phyloP scores from a whole-genome alignment of 2,329 filamentous ascomycete species.

The Daldinia eschscholtzii region DNA sequence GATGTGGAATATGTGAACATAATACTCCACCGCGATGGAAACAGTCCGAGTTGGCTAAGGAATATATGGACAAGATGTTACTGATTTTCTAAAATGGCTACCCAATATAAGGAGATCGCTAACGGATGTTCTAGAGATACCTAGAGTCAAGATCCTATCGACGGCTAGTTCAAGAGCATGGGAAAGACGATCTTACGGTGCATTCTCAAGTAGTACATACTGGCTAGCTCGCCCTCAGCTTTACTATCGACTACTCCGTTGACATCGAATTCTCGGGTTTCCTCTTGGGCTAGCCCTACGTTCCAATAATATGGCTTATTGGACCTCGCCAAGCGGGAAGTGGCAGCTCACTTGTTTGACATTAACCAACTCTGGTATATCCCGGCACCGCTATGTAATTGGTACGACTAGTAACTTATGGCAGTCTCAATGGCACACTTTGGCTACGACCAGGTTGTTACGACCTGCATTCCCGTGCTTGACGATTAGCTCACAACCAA shows the following conservation, averaged over 20 bases:
- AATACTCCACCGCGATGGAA: not conserved
- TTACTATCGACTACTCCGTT: not conserved
- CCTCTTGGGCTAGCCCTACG: slow-evolving; percentile 14
- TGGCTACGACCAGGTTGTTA: slow-evolving; percentile 39
- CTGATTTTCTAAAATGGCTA: slow-evolving; percentile 14
- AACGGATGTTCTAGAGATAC: slow-evolving; percentile 10
- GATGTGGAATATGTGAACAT: slow-evolving; percentile 1
- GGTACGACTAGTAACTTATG: slow-evolving; percentile 33
- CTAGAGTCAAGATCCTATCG: not conserved
- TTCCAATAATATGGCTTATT: slow-evolving; percentile 31
- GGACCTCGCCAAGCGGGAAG: slow-evolving; percentile 33
- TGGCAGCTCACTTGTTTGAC: slow-evolving; percentile 38
- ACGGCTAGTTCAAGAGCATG: slow-evolving; percentile 4
- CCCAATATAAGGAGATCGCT: slow-evolving; percentile 31
- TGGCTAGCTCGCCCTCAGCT: slow-evolving; percentile 1
- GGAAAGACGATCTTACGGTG: slow-evolving; percentile 9
- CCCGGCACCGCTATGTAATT: slow-evolving; percentile 30
- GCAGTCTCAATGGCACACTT: slow-evolving; percentile 40
- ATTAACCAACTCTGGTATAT: slow-evolving; percentile 37
- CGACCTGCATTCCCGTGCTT: slow-evolving; percentile 18
- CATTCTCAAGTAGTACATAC: slow-evolving; percentile 14
- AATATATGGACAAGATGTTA: slow-evolving; percentile 10
- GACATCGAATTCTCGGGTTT: slow-evolving; percentile 12
- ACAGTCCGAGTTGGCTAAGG: slow-evolving; percentile 2
- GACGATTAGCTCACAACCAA: slow-evolving; percentile 24